Evolutionary conservation across 2,329 filamentous ascomycete species (phyloP).

Genomic region (Metarhizium humberi): DNA sequence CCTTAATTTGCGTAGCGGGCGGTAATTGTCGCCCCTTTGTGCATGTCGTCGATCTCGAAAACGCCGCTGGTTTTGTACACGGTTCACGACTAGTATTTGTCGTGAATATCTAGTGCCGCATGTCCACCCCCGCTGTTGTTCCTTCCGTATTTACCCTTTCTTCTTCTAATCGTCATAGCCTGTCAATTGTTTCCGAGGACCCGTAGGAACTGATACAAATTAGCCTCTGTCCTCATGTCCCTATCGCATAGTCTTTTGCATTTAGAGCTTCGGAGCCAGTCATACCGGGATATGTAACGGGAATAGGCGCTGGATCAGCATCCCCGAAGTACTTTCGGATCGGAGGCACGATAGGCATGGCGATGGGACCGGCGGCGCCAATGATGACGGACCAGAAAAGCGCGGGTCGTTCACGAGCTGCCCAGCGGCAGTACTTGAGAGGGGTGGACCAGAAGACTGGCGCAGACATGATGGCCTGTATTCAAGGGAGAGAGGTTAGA

Average conservation of each 20-base stretch:
- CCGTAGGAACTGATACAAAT: constrained; percentile 38
- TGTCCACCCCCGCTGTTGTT: background rate
- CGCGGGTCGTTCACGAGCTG: constrained; percentile 77
- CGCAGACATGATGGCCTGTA: constrained; percentile 44
- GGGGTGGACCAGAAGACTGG: constrained; percentile 80
- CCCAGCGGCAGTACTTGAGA: constrained; percentile 79
- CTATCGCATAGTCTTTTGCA: background rate
- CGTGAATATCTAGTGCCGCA: background rate
- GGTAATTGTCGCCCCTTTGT: background rate
- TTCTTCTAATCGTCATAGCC: constrained; percentile 49
- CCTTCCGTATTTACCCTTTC: constrained; percentile 6
- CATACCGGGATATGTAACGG: constrained; percentile 89
- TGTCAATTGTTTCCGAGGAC: constrained; percentile 48
- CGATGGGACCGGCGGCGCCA: constrained; percentile 62
- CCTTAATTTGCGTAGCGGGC: background rate
- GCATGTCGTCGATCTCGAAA: background rate
- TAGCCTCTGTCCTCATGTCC: constrained; percentile 2
- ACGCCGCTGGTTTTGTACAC: constrained; percentile 8
- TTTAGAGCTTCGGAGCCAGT: background rate
- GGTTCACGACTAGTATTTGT: background rate
- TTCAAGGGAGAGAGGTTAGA: background rate
- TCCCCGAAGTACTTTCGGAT: constrained; percentile 67
- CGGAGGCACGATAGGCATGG: constrained; percentile 63
- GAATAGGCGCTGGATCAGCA: constrained; percentile 60
- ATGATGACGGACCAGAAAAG: constrained; percentile 82